Evolutionary conservation across 768 basidiomycete genomes (phyloP).

Genomic region (Leccinum sublutescens): DNA sequence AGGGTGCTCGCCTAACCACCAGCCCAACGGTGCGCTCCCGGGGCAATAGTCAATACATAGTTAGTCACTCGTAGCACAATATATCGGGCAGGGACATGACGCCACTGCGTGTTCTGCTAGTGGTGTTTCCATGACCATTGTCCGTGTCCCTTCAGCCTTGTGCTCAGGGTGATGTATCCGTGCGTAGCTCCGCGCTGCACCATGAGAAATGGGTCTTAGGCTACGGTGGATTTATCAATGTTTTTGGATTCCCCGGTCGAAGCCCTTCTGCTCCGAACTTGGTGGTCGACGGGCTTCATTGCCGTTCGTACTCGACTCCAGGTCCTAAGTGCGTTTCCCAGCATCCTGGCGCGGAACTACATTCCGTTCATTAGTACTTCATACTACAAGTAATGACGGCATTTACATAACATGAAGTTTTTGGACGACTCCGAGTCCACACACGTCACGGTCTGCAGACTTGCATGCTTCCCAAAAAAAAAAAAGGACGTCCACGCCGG

Average conservation of each 20-base stretch:
- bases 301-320: conserved; percentile 1
- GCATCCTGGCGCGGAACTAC: conserved; percentile 4
- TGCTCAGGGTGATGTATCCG: conserved; percentile 22
- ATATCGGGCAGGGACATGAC: conserved; percentile 16
- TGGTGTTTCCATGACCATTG: conserved; percentile 1
- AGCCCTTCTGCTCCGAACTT: neutral
- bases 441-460: neutral
- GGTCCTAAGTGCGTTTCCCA: neutral
- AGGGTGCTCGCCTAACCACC: neutral
- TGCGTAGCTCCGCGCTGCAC: conserved; percentile 17
- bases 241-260: neutral
- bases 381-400: conserved; percentile 16
- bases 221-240: neutral
- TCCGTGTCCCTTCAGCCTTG: conserved; percentile 4
- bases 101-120: conserved; percentile 24
- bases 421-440: neutral
- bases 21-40: conserved; percentile 2
- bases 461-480: conserved; percentile 8
- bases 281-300: neutral
- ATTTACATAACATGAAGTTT: conserved; percentile 11
- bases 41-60: conserved; percentile 7
- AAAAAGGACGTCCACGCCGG: neutral
- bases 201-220: conserved; percentile 20
- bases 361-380: conserved; percentile 10
- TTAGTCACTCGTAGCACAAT: conserved; percentile 3